Conservation (phyloP, 768 basidiomycete genomes). For the Paxillus rubicundulus region DNA sequence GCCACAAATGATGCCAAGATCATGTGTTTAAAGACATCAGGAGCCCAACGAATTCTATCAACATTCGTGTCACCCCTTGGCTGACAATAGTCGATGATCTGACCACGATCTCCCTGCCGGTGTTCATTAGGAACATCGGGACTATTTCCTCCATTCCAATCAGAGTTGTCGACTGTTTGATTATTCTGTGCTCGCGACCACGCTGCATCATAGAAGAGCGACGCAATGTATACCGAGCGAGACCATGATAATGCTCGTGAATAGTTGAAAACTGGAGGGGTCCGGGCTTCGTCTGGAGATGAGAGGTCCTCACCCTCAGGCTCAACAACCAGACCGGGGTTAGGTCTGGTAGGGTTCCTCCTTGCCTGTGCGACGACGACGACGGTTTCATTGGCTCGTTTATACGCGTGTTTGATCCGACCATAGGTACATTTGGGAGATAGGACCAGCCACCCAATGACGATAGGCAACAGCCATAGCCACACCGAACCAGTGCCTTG, state of each 20-base stretch:
- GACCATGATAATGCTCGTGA: conserved; percentile 23
- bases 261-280: conserved; percentile 26
- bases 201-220: conserved; percentile 17
- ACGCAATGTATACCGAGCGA: conserved; percentile 13
- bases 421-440: conserved; percentile 28
- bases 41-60: conserved; percentile 17
- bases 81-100: conserved; percentile 21
- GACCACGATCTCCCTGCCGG: conserved; percentile 12
- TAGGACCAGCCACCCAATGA: conserved; percentile 41
- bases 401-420: no score
- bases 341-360: background rate
- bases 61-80: background rate
- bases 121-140: conserved; percentile 4
- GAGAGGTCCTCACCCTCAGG: background rate
- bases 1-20: conserved; percentile 23
- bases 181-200: conserved; percentile 3
- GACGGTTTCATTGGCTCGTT: background rate
- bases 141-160: background rate
- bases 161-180: conserved; percentile 1
- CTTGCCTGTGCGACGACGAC: background rate
- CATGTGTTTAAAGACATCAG: background rate
- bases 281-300: conserved; percentile 26
- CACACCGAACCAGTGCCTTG: conserved; percentile 40
- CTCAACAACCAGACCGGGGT: conserved; percentile 17
- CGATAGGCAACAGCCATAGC: conserved; percentile 44